Base-by-base conservation (phyloP, 2,329 filamentous ascomycete genomes). In the Microcyclospora pomicola region DNA sequence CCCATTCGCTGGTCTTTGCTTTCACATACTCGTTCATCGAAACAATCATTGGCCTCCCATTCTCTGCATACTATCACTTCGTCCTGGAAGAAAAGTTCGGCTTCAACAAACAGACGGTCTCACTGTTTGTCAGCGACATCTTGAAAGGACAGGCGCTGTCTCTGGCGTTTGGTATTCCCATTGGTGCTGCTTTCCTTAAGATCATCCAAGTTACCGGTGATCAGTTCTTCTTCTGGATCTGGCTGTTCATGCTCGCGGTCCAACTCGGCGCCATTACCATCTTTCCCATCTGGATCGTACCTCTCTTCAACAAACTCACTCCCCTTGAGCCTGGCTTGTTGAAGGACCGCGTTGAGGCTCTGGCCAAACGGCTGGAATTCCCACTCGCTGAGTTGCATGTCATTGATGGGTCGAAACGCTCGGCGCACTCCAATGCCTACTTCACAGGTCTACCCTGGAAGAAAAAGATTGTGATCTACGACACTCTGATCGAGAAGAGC, bases 391-490 rank as follows among this genome's bases (percentile, higher is more conserved):
- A 96, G 57, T 73, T 98, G 33, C 85, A 93, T 56, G 87, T 96
- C 54, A 98, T 98, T 54, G 84, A 93, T 58, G 85, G 84, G 35
- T 87, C 81, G 66, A 88, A 88, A 68, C 74, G 84, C 51, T 85
- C 80, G 56, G 81, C 82, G 15, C 84, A 93, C 65, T 86, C 80
- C 65, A 93, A 93, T 56, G 83, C 84, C 14, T 93, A 92, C 64
- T 98, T 98, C 67, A 95, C 92, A 53, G 91, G 91, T 43, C 74
- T 98, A 39, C 91, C 91, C 31, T 98, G 95, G 74, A 96, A 96
- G 74, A 92, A 96, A 69, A 92, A 96, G 68, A 98, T 98, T 67
- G 91, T 98, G 55, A 92, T 98, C 57, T 98, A 94, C 60, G 91
- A 98, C 59, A 98, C 92, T 5, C 66, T 98, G 46, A 86, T 98